phyloP scores from a whole-genome alignment of 2,329 filamentous ascomycete species.

The Colletotrichum scovillei region DNA sequence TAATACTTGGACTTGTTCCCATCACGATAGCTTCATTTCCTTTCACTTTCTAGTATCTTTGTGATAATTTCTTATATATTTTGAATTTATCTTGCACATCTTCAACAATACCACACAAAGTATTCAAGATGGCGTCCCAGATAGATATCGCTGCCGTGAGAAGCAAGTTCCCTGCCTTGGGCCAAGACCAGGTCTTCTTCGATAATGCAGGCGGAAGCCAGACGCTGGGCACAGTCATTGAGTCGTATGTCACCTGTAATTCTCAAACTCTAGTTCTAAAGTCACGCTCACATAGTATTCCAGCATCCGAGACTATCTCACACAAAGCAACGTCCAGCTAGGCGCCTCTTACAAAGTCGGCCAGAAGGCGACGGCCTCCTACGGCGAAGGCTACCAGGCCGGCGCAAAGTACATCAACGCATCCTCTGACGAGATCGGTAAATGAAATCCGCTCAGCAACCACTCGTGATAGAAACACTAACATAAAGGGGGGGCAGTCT shows the following conservation, averaged over 20 bases:
- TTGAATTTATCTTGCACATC: not conserved
- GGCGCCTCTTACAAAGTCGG: slow-evolving; percentile 76
- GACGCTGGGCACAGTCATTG: slow-evolving; percentile 72
- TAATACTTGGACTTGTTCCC: not conserved
- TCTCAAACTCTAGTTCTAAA: not conserved
- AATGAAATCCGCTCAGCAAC: not conserved
- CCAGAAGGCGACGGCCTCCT: slow-evolving; percentile 68
- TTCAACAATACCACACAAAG: not conserved
- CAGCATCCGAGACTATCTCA: slow-evolving; percentile 74
- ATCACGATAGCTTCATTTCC: not conserved
- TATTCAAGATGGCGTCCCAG: slow-evolving; percentile 9
- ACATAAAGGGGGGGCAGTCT: slow-evolving; percentile 56
- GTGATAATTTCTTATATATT: too few species aligned
- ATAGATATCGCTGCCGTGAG: slow-evolving; percentile 64
- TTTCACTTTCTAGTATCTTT: not conserved
- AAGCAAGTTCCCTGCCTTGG: slow-evolving; percentile 75
- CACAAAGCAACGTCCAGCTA: slow-evolving; percentile 78
- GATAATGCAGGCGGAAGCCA: slow-evolving; percentile 86
- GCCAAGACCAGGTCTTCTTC: slow-evolving; percentile 75
- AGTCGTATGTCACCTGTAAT: slow-evolving; percentile 61
- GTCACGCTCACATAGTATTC: not conserved
- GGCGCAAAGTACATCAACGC: slow-evolving; percentile 80
- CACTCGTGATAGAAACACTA: not conserved
- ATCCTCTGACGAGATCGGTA: slow-evolving; percentile 71
- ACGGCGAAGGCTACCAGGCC: slow-evolving; percentile 69